A percentile compares a stretch with the other conserved stretches of the same genome.
These are phyloP conservation scores for Ogataea pini DNA, from an alignment of 805 yeast species.

Conservation along the genomic window DNA sequence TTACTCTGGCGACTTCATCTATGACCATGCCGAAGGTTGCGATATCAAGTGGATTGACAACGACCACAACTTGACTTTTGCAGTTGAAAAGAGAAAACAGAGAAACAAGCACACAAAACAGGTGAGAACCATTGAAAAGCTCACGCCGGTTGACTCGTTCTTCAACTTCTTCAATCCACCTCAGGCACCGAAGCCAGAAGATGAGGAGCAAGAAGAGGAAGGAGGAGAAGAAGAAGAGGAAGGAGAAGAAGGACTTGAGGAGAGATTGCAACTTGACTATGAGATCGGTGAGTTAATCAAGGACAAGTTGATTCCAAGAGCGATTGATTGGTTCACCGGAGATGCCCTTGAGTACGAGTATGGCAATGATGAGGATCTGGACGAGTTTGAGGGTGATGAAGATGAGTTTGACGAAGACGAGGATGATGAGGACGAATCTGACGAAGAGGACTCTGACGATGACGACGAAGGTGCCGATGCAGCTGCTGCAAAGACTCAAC, in stretches of 20 bases:
- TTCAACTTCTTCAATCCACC: slow-evolving; percentile 97
- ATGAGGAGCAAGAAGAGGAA: slow-evolving; percentile 53
- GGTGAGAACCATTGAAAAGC: slow-evolving; percentile 91
- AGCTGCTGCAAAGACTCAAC: slow-evolving; percentile 51
- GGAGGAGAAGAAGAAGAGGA: slow-evolving; percentile 42
- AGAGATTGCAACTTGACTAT: slow-evolving; percentile 86
- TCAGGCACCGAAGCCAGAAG: slow-evolving; percentile 52
- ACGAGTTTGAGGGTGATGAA: slow-evolving; percentile 59
- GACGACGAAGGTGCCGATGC: slow-evolving; percentile 38
- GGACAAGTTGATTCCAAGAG: slow-evolving; percentile 94
- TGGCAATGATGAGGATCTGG: slow-evolving; percentile 53
- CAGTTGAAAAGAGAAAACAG: slow-evolving; percentile 92
- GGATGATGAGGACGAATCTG: slow-evolving; percentile 60
- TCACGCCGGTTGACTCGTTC: slow-evolving; percentile 92
- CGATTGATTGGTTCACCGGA: slow-evolving; percentile 98
- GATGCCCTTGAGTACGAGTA: slow-evolving; percentile 83
- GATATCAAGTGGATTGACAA: slow-evolving; percentile 81
- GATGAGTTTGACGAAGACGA: slow-evolving; percentile 64
- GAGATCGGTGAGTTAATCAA: slow-evolving; percentile 95
- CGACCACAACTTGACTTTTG: slow-evolving; percentile 80
- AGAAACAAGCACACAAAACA: slow-evolving; percentile 96
- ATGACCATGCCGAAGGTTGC: slow-evolving; percentile 93
- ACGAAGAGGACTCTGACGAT: slow-evolving; percentile 47
- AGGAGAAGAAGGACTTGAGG: slow-evolving; percentile 75
- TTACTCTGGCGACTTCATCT: slow-evolving; percentile 92